Evolutionary conservation across 352 stramenopile species (phyloP), one percentile per base, ranked within the genome.

Genomic region (Pythium pyrilobum): DNA sequence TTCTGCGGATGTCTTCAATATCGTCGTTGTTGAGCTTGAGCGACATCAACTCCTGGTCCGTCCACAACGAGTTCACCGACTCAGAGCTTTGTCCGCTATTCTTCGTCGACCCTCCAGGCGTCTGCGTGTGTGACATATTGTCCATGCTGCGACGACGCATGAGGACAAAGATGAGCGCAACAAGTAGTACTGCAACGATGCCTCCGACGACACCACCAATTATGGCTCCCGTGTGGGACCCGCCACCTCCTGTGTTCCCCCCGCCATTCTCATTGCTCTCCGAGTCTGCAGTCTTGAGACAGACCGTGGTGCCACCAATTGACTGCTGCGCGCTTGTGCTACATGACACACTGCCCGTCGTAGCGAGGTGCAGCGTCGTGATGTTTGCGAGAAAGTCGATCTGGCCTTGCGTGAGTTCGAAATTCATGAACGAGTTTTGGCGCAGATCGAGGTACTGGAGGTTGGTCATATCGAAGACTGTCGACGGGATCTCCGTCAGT

Each of bases 381-480:
- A 57, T 72, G 40, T 69, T 85, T 38, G 16, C 65, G 18, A 66
- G 44, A 45, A 60, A 70, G 23, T n/a, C 68, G 42, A 60, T 37
- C 15, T 62, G 37, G 27, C 29, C 69, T n/a, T 61, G 66, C 64
- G 36, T 70, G 18, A 53, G 44, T 43, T 62, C 66, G 32, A 59
- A 40, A n/a, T 69, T 52, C 8, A 74, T 79, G 53, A 86, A 89
- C 9, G 73, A 77, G 44, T 89, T 87, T 23, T 59, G 44, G 1
- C 70, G 59, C 16, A 89, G 55, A 27, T 74, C 63, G 10, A 89
- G 56, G 29, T 65, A 50, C 36, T 71, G 48, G 18, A 89, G 64
- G 4, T 49, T 68, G 15, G 66, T 42, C 54, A 85, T 71, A 7
- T 68, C 62, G 48, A 78, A 89, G 10, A 89, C 65, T 5, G 65